Evolutionary conservation across 768 basidiomycete genomes (phyloP), one percentile per base, ranked within the genome.

Genomic region (Rickenella mellea): DNA sequence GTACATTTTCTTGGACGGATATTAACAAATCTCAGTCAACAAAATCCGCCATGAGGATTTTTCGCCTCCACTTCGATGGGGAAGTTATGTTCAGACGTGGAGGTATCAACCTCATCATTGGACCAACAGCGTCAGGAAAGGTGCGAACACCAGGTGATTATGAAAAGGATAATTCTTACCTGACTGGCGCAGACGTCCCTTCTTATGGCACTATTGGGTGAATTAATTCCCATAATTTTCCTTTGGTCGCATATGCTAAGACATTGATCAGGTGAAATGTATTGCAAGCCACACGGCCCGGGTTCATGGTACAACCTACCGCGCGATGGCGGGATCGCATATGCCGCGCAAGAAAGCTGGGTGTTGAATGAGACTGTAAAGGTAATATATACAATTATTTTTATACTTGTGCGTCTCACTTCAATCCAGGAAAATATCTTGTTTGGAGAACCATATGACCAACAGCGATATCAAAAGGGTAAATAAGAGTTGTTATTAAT

Each of bases 1-100:
- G 78, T 0, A 56, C 57, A 1, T 84, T 82, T 51, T 59, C 69
- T 0, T 84, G 81, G 81, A 63, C 70, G 1, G 56, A 55, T 25
- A 66, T 63, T 27, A 46, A 52, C 28, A 12, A 44, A 46, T 59
- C 60, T 36, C 59, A 57, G 43, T n/a, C 57, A 22, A 71, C 71
- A 1, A 66, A 69, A 2, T 65, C 63, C 8, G 58, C 63, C 25
- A 64, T 74, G 19, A 64, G 75, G 20, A 65, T 55, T 32, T 81
- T 78, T 55, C 55, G 56, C 15, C 66, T 83, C 6, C 59, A 57
- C 9, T 63, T 80, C 36, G 63, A 71, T 0, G 75, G 64, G n/a
- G 71, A 79, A 30, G 6, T 83, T 1, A 36, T 66, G 6, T 83
- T 83, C 66, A 67, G 67, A 48, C 66, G 56, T 9, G 69, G 70